A percentile compares a stretch with the other conserved stretches of the same genome.
phyloP scores from a whole-genome alignment of 2,329 filamentous ascomycete genomes.

The Diaporthe caulivora region DNA sequence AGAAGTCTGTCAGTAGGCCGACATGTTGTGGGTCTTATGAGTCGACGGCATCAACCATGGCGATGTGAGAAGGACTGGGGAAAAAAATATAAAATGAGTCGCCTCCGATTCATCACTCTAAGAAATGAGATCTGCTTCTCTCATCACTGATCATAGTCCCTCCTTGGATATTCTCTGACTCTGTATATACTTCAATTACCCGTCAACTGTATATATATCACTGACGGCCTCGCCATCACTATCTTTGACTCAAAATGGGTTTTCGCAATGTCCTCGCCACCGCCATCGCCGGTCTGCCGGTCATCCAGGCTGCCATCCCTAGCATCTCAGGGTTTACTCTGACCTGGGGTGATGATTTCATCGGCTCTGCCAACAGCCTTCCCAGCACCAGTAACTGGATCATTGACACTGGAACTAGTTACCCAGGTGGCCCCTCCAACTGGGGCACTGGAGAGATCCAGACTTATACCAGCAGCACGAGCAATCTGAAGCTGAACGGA shows the following conservation, averaged over 20 bases:
- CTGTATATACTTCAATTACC: not conserved
- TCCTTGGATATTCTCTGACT: not conserved
- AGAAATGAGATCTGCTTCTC: not conserved
- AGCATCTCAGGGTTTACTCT: constrained; percentile 18
- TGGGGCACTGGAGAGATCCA: constrained; percentile 65
- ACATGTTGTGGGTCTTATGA: constrained; percentile 2
- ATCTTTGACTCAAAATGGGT: constrained; percentile 1
- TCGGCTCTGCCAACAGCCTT: constrained; percentile 39
- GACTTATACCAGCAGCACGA: constrained; percentile 55
- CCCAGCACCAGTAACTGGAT: constrained; percentile 57
- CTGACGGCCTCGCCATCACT: not conserved
- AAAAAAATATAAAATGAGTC: constrained; percentile 10
- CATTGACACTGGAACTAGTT: constrained; percentile 58
- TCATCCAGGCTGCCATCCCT: constrained; percentile 11
- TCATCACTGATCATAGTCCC: not conserved
- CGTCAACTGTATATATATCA: constrained; percentile 2
- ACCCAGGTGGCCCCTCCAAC: constrained; percentile 57
- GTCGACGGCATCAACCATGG: not conserved
- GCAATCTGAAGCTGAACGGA: constrained; percentile 56
- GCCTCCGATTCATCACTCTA: not conserved
- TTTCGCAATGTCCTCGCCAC: constrained; percentile 7
- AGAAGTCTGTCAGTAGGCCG: constrained; percentile 1
- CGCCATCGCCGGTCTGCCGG: constrained; percentile 1
- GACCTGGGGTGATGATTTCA: constrained; percentile 21
- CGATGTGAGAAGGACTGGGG: not conserved